Percentiles rank a stretch among this genome's conserved stretches.
phyloP scores from a whole-genome alignment of 306 rosid genomes.

The Medicago arabica region DNA sequence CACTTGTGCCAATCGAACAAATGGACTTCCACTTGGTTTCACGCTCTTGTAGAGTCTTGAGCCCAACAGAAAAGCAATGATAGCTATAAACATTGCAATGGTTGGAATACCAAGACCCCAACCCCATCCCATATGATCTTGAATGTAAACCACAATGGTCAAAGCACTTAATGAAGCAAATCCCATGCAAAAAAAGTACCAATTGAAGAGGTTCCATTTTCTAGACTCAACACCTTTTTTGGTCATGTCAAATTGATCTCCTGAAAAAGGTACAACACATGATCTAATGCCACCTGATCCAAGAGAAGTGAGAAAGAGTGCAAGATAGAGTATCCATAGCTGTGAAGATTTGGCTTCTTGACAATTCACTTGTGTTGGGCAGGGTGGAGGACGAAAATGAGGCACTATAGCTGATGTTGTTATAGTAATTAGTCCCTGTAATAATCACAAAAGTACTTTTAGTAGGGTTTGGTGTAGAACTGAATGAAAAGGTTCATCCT shows the following conservation, averaged over 20 bases:
- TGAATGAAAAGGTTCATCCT: background rate
- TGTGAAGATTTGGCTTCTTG: slow-evolving; percentile 59
- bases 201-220: slow-evolving; percentile 80
- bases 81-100: slow-evolving; percentile 64
- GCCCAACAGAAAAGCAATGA: slow-evolving; percentile 62
- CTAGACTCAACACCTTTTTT: slow-evolving; percentile 51
- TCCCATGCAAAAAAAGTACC: slow-evolving; percentile 71
- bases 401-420: slow-evolving; percentile 74
- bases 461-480: background rate
- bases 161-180: slow-evolving; percentile 73
- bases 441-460: background rate
- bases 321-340: slow-evolving; percentile 54
- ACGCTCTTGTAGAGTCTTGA: slow-evolving; percentile 58
- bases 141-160: slow-evolving; percentile 75
- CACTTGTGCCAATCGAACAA: slow-evolving; percentile 73
- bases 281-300: slow-evolving; percentile 82
- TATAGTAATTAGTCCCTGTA: slow-evolving; percentile 63
- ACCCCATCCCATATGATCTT: slow-evolving; percentile 83
- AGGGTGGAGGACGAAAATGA: slow-evolving; percentile 63
- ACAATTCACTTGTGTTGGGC: slow-evolving; percentile 70
- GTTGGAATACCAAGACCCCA: slow-evolving; percentile 89
- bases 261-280: slow-evolving; percentile 79
- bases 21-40: slow-evolving; percentile 67
- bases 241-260: slow-evolving; percentile 81
- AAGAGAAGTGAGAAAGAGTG: slow-evolving; percentile 68